Evolutionary conservation across 805 yeast genomes (phyloP), one percentile per base, ranked within the genome.

Genomic region (Nakazawaea ishiwadae): DNA sequence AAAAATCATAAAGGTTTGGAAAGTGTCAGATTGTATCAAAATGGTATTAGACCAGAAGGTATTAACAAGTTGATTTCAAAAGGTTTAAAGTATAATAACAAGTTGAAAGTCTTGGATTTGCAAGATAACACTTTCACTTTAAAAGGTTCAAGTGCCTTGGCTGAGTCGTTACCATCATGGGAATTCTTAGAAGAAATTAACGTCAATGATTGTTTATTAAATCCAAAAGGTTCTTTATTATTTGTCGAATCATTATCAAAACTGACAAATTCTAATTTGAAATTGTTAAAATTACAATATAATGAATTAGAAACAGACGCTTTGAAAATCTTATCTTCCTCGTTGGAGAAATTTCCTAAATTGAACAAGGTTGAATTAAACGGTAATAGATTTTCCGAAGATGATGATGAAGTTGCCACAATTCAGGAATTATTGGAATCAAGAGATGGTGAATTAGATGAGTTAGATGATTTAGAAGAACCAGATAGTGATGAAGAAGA

Each of bases 1-100:
- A 83, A 84, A 58, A 81, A 83, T 40, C 96, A 93, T 61, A 71
- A 75, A 32, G 76, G 79, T 40, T 70, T 90, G 56, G 77, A 84
- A 60, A 77, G 71, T 45, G 78, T 90, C 27, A 80, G 84, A 58
- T 71, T 93, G 51, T 91, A 88, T 58, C 99, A 93, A 67, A 93
- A 93, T 61, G 99, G 99, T 58, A 93, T 93, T 49, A 81, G 99
- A 64, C 98, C 96, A 41, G 81, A 78, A 43, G 99, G 99, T 52
- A 81, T 91, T 42, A 75, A 82, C 48, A 79, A 75, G 51, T 73
- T 91, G 55, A 70, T 91, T 50, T 65, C 67, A 15, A 73, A 82
- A 40, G 98, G 97, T 43, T 75, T 93, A 54, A 61, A 74, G 33
- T 59, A 69, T 47, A 79, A 85, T 58, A 67, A 69, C 20, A 65